These are phyloP conservation scores for Juglanconis sp. DNA, from an alignment of 2,329 filamentous ascomycete genomes.

Conservation along the genomic window DNA sequence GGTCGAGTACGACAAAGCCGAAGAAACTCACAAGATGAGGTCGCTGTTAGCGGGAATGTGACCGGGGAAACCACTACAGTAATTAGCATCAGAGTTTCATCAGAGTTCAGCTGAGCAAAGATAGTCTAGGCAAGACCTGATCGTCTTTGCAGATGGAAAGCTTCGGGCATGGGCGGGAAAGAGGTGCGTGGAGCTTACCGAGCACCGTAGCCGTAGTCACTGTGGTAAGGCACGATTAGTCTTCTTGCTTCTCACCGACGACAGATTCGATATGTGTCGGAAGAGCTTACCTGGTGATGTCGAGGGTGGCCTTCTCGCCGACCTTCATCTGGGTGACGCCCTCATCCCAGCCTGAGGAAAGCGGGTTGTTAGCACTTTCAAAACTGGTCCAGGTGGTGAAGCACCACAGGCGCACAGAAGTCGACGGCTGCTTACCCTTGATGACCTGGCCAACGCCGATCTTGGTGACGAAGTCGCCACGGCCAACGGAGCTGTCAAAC, in stretches of 20 bases:
- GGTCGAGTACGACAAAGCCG: not conserved
- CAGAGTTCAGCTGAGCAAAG: not conserved
- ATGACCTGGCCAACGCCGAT: constrained; percentile 88
- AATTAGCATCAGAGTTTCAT: constrained; percentile 18
- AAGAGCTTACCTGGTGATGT: constrained; percentile 68
- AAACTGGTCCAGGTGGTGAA: not conserved
- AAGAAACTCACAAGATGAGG: constrained; percentile 74
- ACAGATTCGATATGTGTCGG: not conserved
- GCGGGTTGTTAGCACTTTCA: constrained; percentile 7
- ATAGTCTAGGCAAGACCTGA: not conserved
- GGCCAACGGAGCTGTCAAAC: constrained; percentile 83
- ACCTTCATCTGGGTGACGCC: constrained; percentile 82
- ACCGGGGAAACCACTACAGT: constrained; percentile 68
- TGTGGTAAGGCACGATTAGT: constrained; percentile 25
- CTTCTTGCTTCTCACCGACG: not conserved
- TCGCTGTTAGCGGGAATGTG: constrained; percentile 72
- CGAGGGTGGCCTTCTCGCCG: constrained; percentile 84
- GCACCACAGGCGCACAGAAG: not conserved
- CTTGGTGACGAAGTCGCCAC: constrained; percentile 69
- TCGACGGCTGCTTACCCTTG: constrained; percentile 57
- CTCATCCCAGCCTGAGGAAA: constrained; percentile 71
- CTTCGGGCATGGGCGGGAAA: not conserved
- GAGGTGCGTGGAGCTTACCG: constrained; percentile 41
- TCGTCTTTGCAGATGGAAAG: not conserved
- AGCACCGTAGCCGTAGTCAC: constrained; percentile 64